A percentile compares a stretch with the other conserved stretches of the same genome.
Conservation (phyloP, 2,329 filamentous ascomycete species). For the Cytospora leucostoma region DNA sequence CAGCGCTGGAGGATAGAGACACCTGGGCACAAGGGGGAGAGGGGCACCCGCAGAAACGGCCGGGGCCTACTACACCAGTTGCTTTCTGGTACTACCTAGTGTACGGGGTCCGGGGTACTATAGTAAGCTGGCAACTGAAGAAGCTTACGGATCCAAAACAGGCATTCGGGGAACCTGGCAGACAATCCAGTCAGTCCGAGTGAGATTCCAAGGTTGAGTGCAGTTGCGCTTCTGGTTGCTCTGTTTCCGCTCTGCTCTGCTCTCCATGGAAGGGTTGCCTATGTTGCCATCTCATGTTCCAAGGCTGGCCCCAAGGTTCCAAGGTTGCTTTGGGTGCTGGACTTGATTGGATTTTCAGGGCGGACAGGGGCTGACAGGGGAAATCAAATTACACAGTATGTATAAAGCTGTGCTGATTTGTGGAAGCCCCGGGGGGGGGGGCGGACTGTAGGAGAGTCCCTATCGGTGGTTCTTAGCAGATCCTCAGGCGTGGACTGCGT, state of each 20-base stretch:
- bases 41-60: background rate
- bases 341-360: conserved; percentile 26
- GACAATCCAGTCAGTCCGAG: background rate
- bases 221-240: background rate
- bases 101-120: no score
- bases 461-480: no score
- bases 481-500: background rate
- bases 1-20: background rate
- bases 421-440: conserved; percentile 10
- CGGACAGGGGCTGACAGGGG: conserved; percentile 21
- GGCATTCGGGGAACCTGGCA: background rate
- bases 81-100: background rate
- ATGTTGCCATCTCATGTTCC: background rate
- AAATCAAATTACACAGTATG: conserved; percentile 13
- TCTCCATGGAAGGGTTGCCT: background rate
- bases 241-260: background rate
- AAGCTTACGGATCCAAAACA: conserved; percentile 1
- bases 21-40: conserved; percentile 10
- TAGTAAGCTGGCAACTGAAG: background rate
- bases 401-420: conserved; percentile 20
- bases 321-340: conserved; percentile 28
- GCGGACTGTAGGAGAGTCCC: background rate
- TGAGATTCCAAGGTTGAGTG: no score
- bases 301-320: no score
- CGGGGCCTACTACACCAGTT: background rate